phyloP scores from a whole-genome alignment of 108 stramenopile genomes.

The Cylindrotheca fusiformis region DNA sequence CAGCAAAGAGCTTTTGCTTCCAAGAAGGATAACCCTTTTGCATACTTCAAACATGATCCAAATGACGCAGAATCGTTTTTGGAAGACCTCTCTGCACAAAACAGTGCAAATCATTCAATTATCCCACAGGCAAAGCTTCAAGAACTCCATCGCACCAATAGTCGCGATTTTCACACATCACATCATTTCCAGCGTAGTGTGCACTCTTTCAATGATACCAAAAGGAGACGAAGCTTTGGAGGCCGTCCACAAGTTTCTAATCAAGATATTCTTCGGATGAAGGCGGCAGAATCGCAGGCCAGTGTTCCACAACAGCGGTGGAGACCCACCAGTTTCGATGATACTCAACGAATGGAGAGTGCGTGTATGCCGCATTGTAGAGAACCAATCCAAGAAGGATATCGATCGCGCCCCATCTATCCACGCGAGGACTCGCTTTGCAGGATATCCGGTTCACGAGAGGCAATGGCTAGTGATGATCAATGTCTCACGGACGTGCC shows the following conservation, averaged over 20 bases:
- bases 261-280: slow-evolving; percentile 12
- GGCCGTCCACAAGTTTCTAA: not conserved
- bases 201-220: not conserved
- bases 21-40: slow-evolving; percentile 76
- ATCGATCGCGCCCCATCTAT: no score
- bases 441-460: no score
- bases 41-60: slow-evolving; percentile 74
- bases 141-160: not conserved
- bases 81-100: slow-evolving; percentile 25
- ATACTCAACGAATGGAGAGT: no score
- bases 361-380: no score
- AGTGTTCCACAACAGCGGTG: not conserved
- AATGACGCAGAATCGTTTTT: slow-evolving; percentile 66
- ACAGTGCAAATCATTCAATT: not conserved
- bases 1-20: slow-evolving; percentile 54
- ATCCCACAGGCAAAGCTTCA: not conserved
- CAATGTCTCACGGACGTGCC: no score
- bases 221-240: not conserved
- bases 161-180: no score
- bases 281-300: slow-evolving; percentile 7
- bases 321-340: not conserved
- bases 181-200: no score
- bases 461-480: no score
- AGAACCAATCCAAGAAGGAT: no score
- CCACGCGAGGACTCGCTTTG: no score